Base-by-base conservation (phyloP, 768 basidiomycete species). In the Calocybe cyanea region DNA sequence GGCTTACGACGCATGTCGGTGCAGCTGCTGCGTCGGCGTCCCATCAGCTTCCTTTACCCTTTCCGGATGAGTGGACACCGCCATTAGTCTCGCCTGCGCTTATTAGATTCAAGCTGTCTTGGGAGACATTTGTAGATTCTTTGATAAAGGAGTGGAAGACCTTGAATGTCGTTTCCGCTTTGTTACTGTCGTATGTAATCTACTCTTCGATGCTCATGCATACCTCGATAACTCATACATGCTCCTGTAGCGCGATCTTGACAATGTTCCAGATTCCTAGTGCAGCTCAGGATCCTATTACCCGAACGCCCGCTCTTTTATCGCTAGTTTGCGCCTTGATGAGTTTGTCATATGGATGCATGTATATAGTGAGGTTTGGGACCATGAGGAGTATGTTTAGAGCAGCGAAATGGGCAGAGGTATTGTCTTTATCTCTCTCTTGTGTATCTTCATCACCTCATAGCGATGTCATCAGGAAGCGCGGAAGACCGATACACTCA, bases 361-460 rank as follows among this genome's bases (percentile, higher is more conserved):
- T 80, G 30, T 83, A 76, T 55, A 81, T 79, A 15, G 62, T 83
- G 10, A 67, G 77, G 19, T 83, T 83, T 40, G 75, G 75, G 10
- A 75, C 71, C 0, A 82, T 83, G 81, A 69, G 73, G 20, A 78
- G 68, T 49, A 82, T 83, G 77, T 67, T 75, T 56, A 73, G 73
- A 46, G 81, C 81, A 6, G 71, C 71, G 3, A 69, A 69, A 41
- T 83, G 81, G 81, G 78, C 80, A 2, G 76, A 82, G 61, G 80
- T 78, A 54, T 32, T 43, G 30, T 8, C 19, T n/a, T n/a, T n/a
- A 32, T 32, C 23, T 15, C 19, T 10, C 36, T 2, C 7, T 7
- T 30, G 21, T 34, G 24, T 14, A 19, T n/a, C 7, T 1, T 21
- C 10, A 7, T 7, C 0, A 2, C 10, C 13, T 17, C 2, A 23